Evolutionary conservation across 1,284 basidiomycete species (phyloP), one percentile per base, ranked within the genome.

Genomic region (Vanrija humicola): DNA sequence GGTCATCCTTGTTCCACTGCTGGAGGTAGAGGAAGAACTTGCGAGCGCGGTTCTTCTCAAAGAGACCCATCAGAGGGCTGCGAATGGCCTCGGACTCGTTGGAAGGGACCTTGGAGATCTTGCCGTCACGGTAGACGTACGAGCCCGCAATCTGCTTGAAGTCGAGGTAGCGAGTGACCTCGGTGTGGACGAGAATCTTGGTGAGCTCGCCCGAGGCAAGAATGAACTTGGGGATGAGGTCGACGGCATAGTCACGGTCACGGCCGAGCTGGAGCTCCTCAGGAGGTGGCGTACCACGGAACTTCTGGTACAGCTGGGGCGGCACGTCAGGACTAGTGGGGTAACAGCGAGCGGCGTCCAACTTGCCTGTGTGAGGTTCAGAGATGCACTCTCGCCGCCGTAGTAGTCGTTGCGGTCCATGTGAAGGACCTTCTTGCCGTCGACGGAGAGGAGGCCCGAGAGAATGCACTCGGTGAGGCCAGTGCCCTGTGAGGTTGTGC

Each of bases 321-420:
- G 12, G 34, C 6, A 34, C 34, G 14, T 34, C 34, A 34, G 34
- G 4, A 34, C 12, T 5, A 34, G 43, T 9, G 28, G 6, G 15
- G 16, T 6, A 46, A 15, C 25, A 5, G 14, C 19, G 6, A 43
- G 40, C 16, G 19, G 16, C 5, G 39, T 29, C 5, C 15, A 25
- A 66, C 82, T 64, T 69, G 89, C 93, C 85, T 98, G 95, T 18
- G 94, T 96, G 65, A 99, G 80, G 80, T 98, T 98, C 76, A 98
- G 81, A 79, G 90, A 94, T 51, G 96, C 96, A 73, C 91, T 92
- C 74, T 98, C 96, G 58, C 90, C 96, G 56, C 96, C 96, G 66
- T 99, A 99, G 80, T 98, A 98, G 78, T 98, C 92, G 73, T 98
- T 98, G 64, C 95, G 83, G 80, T 99, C 96, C 85, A 99, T 98